Conservation (phyloP, 495 filamentous ascomycete genomes). For the Aspergillus nanangensis region DNA sequence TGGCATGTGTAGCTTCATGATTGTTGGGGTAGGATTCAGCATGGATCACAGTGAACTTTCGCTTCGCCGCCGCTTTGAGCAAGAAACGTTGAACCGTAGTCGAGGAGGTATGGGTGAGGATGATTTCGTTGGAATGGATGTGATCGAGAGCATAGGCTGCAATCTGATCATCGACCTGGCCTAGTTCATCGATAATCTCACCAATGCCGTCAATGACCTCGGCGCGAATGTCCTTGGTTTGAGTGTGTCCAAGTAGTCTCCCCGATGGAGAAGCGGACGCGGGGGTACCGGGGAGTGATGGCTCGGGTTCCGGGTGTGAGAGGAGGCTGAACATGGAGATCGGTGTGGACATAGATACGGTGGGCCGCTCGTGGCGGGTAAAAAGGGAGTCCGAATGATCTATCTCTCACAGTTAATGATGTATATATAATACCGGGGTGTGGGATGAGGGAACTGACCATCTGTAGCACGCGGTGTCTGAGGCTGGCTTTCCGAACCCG, state of each 20-base stretch:
- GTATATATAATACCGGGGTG: too few relatives aligned
- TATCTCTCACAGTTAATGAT: too few relatives aligned
- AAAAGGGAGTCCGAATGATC: slow-evolving; percentile 33
- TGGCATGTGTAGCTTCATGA: slow-evolving; percentile 55
- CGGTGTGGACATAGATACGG: slow-evolving; percentile 48
- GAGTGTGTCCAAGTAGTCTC: slow-evolving; percentile 28
- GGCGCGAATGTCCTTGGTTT: slow-evolving; percentile 63
- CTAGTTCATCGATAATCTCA: slow-evolving; percentile 88
- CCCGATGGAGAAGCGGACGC: slow-evolving; percentile 37
- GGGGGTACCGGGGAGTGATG: slow-evolving; percentile 42
- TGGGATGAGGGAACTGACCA: slow-evolving; percentile 19
- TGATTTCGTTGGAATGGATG: slow-evolving; percentile 85
- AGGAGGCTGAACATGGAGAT: slow-evolving; percentile 85
- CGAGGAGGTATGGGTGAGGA: slow-evolving; percentile 78
- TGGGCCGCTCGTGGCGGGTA: slow-evolving; percentile 42
- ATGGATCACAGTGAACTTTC: slow-evolving; percentile 83
- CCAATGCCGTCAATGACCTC: slow-evolving; percentile 84
- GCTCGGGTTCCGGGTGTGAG: slow-evolving; percentile 48
- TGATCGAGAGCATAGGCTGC: slow-evolving; percentile 79
- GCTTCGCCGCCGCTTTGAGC: slow-evolving; percentile 73
- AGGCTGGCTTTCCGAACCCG: slow-evolving; percentile 45
- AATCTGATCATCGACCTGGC: slow-evolving; percentile 84
- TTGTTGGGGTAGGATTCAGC: slow-evolving; percentile 69
- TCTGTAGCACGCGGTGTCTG: slow-evolving; percentile 40
- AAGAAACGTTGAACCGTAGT: slow-evolving; percentile 82